Conservation (phyloP, 495 filamentous ascomycete species). For the Melanomma pulvis-pyrius region DNA sequence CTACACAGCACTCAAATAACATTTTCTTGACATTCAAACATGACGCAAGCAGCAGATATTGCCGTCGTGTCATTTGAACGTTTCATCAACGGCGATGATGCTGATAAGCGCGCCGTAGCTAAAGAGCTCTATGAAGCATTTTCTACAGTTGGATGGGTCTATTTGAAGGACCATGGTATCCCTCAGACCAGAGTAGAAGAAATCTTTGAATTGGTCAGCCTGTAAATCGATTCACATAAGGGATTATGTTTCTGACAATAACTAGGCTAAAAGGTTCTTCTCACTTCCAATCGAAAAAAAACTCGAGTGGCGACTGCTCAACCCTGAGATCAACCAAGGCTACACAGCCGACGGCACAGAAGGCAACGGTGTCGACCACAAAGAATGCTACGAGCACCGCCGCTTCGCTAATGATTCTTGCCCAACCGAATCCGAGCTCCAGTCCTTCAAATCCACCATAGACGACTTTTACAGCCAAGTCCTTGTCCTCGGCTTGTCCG, state of each 20-base stretch:
- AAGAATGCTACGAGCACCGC: slow-evolving; percentile 27
- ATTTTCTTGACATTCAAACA: background rate
- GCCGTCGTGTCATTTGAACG: slow-evolving; percentile 35
- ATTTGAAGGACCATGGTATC: slow-evolving; percentile 36
- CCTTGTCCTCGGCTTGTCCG: slow-evolving; percentile 9
- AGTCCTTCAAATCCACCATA: slow-evolving; percentile 4
- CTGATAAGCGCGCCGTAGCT: slow-evolving; percentile 21
- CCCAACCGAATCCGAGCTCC: slow-evolving; percentile 5
- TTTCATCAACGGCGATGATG: slow-evolving; percentile 24
- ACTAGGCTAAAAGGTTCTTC: slow-evolving; percentile 25
- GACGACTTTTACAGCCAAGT: slow-evolving; percentile 20
- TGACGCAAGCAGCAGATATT: slow-evolving; percentile 22
- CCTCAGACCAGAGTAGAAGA: slow-evolving; percentile 31
- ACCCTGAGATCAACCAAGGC: slow-evolving; percentile 19
- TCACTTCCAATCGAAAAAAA: slow-evolving; percentile 13
- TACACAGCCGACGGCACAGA: slow-evolving; percentile 19
- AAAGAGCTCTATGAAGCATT: slow-evolving; percentile 31
- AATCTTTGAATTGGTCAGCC: slow-evolving; percentile 34
- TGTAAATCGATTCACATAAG: background rate
- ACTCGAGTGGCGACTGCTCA: slow-evolving; percentile 3
- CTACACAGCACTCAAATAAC: background rate
- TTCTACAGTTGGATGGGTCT: slow-evolving; percentile 37
- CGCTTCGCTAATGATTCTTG: slow-evolving; percentile 13
- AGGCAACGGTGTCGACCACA: slow-evolving; percentile 22
- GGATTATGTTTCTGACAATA: background rate